A percentile compares a stretch with the other conserved stretches of the same genome.
Evolutionary conservation across 768 basidiomycete genomes (phyloP).

Genomic region (Agrocybe chaxingu): DNA sequence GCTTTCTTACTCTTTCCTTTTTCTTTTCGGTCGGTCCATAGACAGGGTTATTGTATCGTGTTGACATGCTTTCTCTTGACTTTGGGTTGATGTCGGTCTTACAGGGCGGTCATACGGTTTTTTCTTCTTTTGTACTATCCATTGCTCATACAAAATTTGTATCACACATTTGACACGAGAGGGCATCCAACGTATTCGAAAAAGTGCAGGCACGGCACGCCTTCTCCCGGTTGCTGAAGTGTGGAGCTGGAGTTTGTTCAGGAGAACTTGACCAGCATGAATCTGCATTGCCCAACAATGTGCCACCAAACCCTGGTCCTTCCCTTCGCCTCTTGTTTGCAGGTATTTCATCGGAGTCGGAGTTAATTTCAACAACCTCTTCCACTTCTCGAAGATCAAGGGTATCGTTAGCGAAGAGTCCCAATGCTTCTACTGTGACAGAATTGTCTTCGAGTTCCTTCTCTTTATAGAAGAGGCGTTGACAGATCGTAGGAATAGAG

Average conservation of each 20-base stretch:
- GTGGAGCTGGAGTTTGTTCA: slow-evolving; percentile 15
- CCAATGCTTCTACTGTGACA: slow-evolving; percentile 52
- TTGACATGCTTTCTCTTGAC: slow-evolving; percentile 10
- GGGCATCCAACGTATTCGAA: slow-evolving; percentile 41
- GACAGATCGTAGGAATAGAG: slow-evolving; percentile 72
- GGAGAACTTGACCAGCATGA: slow-evolving; percentile 23
- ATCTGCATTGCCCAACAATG: slow-evolving; percentile 48
- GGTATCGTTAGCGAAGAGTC: slow-evolving; percentile 52
- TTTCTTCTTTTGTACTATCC: slow-evolving; percentile 21
- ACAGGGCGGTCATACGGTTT: slow-evolving; percentile 9
- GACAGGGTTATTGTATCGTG: slow-evolving; percentile 13
- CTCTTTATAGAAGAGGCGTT: slow-evolving; percentile 61
- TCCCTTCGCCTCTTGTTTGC: slow-evolving; percentile 41
- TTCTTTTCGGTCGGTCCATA: slow-evolving; percentile 15
- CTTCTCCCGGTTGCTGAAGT: slow-evolving; percentile 26
- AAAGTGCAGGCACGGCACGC: slow-evolving; percentile 60
- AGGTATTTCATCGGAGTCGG: slow-evolving; percentile 44
- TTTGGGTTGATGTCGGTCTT: slow-evolving; percentile 11
- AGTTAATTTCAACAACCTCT: slow-evolving; percentile 55
- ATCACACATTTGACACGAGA: slow-evolving; percentile 46
- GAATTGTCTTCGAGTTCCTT: slow-evolving; percentile 64
- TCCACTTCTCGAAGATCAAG: slow-evolving; percentile 64
- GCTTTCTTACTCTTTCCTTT: slow-evolving; percentile 5
- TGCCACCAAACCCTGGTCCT: slow-evolving; percentile 71
- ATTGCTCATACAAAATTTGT: slow-evolving; percentile 33